Evolutionary conservation across 352 stramenopile genomes (phyloP).

Genomic region (Phytophthora hybrid): DNA sequence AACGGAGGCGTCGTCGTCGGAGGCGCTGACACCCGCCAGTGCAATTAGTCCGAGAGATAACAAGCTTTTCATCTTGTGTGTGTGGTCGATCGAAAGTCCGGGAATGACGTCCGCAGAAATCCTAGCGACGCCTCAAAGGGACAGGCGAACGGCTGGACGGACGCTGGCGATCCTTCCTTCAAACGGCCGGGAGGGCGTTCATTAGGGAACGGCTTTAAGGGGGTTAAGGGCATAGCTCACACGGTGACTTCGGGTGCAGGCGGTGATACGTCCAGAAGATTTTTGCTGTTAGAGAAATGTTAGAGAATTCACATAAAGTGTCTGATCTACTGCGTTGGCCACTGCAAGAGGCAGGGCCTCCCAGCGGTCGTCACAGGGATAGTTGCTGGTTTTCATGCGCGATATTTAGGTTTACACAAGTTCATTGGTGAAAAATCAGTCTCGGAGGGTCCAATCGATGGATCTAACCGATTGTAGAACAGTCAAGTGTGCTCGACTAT

Average conservation of each 20-base stretch:
- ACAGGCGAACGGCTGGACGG: neutral
- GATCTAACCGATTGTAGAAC: neutral
- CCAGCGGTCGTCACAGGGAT: neutral
- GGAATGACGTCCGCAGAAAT: conserved; percentile 17
- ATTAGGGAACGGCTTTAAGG: neutral
- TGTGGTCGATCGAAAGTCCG: neutral
- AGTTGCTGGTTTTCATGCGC: too few relatives aligned
- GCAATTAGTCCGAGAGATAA: conserved; percentile 7
- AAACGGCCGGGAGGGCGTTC: neutral
- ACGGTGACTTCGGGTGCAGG: neutral
- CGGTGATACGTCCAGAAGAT: conserved; percentile 16
- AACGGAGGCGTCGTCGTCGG: conserved; percentile 25
- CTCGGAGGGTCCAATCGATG: too few relatives aligned
- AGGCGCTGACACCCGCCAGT: conserved; percentile 7
- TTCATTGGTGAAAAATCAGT: too few relatives aligned
- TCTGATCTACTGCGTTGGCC: neutral
- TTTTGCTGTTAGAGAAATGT: conserved; percentile 2
- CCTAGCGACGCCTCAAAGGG: neutral
- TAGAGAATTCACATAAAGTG: neutral
- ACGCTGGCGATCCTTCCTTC: neutral
- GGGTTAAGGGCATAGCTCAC: neutral
- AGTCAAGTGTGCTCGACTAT: neutral
- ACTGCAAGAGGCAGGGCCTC: neutral
- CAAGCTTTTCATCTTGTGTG: conserved; percentile 19
- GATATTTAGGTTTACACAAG: too few relatives aligned